Evolutionary conservation across 2,329 filamentous ascomycete genomes (phyloP), one percentile per base, ranked within the genome.

Genomic region (Alternaria sp.): DNA sequence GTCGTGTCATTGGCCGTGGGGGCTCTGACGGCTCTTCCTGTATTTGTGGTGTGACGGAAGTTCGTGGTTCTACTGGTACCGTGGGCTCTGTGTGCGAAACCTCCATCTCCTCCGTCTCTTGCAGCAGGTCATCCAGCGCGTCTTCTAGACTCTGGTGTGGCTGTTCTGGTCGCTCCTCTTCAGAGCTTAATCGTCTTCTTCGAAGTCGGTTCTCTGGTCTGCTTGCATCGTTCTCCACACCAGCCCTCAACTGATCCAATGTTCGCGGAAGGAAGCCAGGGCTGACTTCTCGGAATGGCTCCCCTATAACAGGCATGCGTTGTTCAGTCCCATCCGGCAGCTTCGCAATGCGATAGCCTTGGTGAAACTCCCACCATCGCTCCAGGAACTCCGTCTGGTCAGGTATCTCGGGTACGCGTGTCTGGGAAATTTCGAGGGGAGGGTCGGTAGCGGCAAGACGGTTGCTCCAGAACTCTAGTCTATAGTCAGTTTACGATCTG

Each of bases 301-400:
- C 84, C n/a, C 83, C 83, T 9, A 83, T 71, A 1, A 86, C 80
- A 19, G 81, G 78, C 30, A 84, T 79, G 26, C 79, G 79, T 55
- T 81, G 76, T 64, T 85, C 82, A 4, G 70, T 76, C 13, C 83
- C 83, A 69, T 84, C 81, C 21, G 79, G 70, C 19, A 71, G 73
- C 56, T 47, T 74, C 3, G 80, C 78, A 10, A 80, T 74, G 45
- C 83, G 73, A 62, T 82, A 85, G 30, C 84, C 84, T 57, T 79
- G 79, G 67, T 85, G 80, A 63, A 83, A 85, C 55, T 85, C 83
- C 66, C 82, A 84, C 84, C 84, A 86, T 32, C 77, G 72, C 17
- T 79, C 69, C 10, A 85, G 67, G 57, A 85, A 86, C 15, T 77
- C 80, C 30, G 73, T 75, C 73, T 85, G 83, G 65, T 85, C 82